Evolutionary conservation across 1,284 basidiomycete genomes (phyloP), one percentile per base, ranked within the genome.

Genomic region (Mycosarcoma mackinlayi): DNA sequence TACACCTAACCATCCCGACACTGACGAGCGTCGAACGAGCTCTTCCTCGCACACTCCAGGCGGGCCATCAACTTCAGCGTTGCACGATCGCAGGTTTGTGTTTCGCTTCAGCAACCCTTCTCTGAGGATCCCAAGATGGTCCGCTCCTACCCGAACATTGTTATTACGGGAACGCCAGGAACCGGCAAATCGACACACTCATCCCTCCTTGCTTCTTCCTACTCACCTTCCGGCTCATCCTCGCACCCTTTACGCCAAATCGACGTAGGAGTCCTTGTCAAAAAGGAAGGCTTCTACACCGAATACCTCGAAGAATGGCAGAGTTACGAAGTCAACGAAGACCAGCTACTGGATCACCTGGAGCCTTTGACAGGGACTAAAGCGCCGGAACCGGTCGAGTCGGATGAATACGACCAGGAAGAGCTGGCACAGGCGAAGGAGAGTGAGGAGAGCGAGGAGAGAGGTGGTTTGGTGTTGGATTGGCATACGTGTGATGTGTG

Each of bases 401-500:
- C 57, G 27, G 60, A 57, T 16, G 69, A 72, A 6, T 58, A 44
- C 30, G 53, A 62, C 30, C 50, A 57, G 18, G 27, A 14, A 3
- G 51, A 68, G 37, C 16, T 38, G 11, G 23, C 8, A 5, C 38
- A 25, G 6, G 71, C 73, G 3, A 73, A 50, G 21, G 21, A 60
- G 25, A 18, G 24, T 3, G 60, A 61, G 6, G 68, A 72, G 24
- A 65, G 61, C n/a, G 77, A 77, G 11, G 53, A 67, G 23, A 55
- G 69, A 6, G 80, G 80, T 2, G 94, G 94, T 11, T 86, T 96
- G 75, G 89, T 98, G 53, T 88, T 98, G 25, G 96, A 99, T 83
- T 98, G 96, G 92, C 96, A 99, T 83, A 93, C 93, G 28, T 96
- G 93, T 80, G 92, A 94, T 61, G 85, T 90, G 33, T 99, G 94